phyloP scores from a whole-genome alignment of 495 filamentous ascomycete species.

The Podospora anserina region DNA sequence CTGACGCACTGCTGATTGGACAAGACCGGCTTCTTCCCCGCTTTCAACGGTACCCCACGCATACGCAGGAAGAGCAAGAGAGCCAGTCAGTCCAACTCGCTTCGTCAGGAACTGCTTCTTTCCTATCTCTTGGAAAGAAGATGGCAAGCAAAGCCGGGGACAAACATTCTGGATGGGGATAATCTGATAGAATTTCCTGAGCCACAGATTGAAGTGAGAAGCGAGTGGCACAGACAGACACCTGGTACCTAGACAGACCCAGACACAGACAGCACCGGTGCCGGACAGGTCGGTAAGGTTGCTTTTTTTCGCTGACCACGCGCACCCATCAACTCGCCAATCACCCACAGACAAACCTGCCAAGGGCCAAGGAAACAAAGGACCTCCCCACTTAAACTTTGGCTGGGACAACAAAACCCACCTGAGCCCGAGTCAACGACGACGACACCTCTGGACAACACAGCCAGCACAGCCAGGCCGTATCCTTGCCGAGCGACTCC shows the following conservation, averaged over 20 bases:
- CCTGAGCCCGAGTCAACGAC: slow-evolving; percentile 22
- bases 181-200: neutral
- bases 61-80: slow-evolving; percentile 10
- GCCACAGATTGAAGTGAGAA: neutral
- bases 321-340: neutral
- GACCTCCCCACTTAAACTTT: slow-evolving; percentile 36
- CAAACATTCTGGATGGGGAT: neutral
- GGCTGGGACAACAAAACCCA: slow-evolving; percentile 28
- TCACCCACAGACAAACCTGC: neutral
- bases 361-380: slow-evolving; percentile 16
- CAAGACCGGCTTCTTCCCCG: slow-evolving; percentile 8
- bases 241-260: neutral
- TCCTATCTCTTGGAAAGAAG: neutral
- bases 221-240: neutral
- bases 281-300: neutral
- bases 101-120: neutral
- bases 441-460: slow-evolving; percentile 25
- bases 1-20: slow-evolving; percentile 14
- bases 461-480: slow-evolving; percentile 18
- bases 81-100: neutral
- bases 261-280: neutral
- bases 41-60: slow-evolving; percentile 18
- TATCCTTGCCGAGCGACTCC: slow-evolving; percentile 22
- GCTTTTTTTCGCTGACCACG: neutral
- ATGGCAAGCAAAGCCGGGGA: neutral